These are phyloP conservation scores for Erodium maritimum DNA, from an alignment of 345 rosid genomes.

Conservation along the genomic window DNA sequence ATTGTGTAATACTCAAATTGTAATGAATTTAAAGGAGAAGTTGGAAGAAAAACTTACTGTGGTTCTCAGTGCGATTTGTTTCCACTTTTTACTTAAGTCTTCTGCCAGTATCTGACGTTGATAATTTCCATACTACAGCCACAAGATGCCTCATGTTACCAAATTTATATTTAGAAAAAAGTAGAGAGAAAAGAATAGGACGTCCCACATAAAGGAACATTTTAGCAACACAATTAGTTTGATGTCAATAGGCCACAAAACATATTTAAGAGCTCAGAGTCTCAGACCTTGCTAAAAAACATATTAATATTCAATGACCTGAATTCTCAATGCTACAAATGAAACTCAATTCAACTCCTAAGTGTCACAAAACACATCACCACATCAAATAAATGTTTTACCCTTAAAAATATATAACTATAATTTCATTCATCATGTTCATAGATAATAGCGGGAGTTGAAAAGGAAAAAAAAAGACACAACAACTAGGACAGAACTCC, in stretches of 20 bases:
- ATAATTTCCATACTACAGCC: slow-evolving; percentile 56
- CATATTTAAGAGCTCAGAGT: not conserved
- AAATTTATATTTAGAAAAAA: no score
- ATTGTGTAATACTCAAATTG: not conserved
- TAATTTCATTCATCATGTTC: not conserved
- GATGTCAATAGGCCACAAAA: not conserved
- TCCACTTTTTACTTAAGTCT: slow-evolving; percentile 84
- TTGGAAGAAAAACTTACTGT: slow-evolving; percentile 28
- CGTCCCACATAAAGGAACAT: not conserved
- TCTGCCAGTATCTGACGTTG: slow-evolving; percentile 54
- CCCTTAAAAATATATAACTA: not conserved
- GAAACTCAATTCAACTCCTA: not conserved
- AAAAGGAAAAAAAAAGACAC: not conserved
- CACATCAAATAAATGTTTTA: not conserved
- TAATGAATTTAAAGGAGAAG: not conserved
- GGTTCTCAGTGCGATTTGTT: slow-evolving; percentile 40
- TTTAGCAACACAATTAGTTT: not conserved
- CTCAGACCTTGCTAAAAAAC: not conserved
- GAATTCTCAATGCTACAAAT: no score
- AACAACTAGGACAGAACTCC: no score
- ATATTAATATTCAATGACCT: not conserved
- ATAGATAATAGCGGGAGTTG: not conserved
- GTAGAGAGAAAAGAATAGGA: not conserved
- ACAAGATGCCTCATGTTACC: not conserved
- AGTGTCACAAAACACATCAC: not conserved